Conservation (phyloP, 352 stramenopile species). For the Globisporangium okanoganense region DNA sequence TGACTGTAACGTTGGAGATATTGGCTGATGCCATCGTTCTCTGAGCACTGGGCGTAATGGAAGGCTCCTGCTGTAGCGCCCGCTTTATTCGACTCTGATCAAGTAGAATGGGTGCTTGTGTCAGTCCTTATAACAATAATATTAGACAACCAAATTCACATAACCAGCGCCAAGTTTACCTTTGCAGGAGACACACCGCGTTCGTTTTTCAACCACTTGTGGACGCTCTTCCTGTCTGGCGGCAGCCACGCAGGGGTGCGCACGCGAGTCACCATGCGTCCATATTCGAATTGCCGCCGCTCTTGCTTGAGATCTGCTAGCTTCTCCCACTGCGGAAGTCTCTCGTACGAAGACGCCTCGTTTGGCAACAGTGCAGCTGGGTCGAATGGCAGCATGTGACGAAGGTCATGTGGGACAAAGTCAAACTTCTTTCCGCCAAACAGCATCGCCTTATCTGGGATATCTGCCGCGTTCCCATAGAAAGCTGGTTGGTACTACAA, state of each 20-base stretch:
- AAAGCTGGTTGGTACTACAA: constrained; percentile 47
- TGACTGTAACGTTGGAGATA: constrained; percentile 69
- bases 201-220: constrained; percentile 30
- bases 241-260: constrained; percentile 37
- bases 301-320: constrained; percentile 9
- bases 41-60: constrained; percentile 3
- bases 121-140: background rate
- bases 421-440: constrained; percentile 74
- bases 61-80: background rate
- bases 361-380: constrained; percentile 18
- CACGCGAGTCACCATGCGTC: constrained; percentile 23
- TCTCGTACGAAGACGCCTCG: constrained; percentile 9
- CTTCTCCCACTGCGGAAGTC: constrained; percentile 3
- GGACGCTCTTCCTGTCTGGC: constrained; percentile 25
- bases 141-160: background rate
- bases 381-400: constrained; percentile 42
- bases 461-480: constrained; percentile 54
- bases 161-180: constrained; percentile 14
- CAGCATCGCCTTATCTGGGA: constrained; percentile 65
- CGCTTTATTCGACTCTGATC: constrained; percentile 4
- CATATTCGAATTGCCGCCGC: background rate
- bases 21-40: constrained; percentile 19
- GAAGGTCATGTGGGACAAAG: constrained; percentile 36
- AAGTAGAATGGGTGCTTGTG: background rate
- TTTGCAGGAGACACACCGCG: constrained; percentile 10